Conservation (phyloP, 2,329 filamentous ascomycete genomes). For the Alternaria viburni region DNA sequence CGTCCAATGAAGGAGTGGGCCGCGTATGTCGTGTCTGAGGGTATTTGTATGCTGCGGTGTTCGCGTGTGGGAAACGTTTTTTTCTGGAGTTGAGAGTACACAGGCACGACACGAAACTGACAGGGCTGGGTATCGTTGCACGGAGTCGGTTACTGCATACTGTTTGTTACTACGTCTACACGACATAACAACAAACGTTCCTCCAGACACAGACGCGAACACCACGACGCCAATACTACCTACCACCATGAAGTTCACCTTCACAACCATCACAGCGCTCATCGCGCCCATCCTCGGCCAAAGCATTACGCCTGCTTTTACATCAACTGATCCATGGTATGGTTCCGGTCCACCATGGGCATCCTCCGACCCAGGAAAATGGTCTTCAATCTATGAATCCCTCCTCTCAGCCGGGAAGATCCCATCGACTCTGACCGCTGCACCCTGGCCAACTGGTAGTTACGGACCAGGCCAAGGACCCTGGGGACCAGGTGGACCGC, state of each 20-base stretch:
- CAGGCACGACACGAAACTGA: not conserved
- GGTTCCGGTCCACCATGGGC: constrained; percentile 27
- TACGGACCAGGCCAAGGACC: constrained; percentile 30
- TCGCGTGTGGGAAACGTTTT: constrained; percentile 56
- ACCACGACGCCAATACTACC: not conserved
- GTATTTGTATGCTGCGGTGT: constrained; percentile 14
- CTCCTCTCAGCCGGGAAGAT: constrained; percentile 32
- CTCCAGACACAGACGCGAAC: not conserved
- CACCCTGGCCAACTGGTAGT: constrained; percentile 31
- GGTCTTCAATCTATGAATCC: constrained; percentile 36
- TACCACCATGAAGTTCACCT: constrained; percentile 8
- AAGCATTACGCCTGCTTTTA: constrained; percentile 10
- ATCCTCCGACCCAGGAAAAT: constrained; percentile 23
- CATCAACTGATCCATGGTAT: constrained; percentile 11
- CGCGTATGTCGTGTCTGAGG: constrained; percentile 10
- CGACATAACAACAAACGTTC: not conserved
- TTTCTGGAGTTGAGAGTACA: not conserved
- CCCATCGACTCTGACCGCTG: constrained; percentile 32
- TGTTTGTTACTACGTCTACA: not conserved
- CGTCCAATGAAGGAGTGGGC: constrained; percentile 9
- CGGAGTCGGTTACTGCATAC: not conserved
- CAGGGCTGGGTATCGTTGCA: not conserved
- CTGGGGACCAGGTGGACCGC: constrained; percentile 14
- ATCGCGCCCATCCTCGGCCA: constrained; percentile 11
- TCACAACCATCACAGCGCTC: constrained; percentile 7